These are phyloP conservation scores for Malus domestica DNA, from an alignment of 306 rosid species.

Conservation along the genomic window DNA sequence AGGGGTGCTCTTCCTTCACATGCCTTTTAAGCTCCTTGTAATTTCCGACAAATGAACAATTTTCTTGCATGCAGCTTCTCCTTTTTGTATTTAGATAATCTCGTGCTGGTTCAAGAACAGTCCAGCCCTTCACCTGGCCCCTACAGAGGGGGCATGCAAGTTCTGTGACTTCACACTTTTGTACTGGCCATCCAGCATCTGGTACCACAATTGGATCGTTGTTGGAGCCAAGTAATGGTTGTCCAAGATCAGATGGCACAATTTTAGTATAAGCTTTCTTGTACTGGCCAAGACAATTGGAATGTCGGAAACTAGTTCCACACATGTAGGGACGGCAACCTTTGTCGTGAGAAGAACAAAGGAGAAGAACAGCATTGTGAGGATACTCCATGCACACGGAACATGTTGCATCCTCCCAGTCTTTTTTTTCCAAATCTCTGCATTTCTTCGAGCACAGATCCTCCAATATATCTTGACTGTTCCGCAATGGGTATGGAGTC, in stretches of 20 bases:
- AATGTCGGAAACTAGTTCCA: slow-evolving; percentile 63
- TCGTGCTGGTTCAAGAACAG: slow-evolving; percentile 89
- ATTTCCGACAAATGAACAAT: slow-evolving; percentile 71
- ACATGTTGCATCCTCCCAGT: slow-evolving; percentile 85
- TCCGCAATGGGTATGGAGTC: slow-evolving; percentile 58
- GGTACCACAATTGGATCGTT: slow-evolving; percentile 26
- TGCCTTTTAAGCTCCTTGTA: slow-evolving; percentile 89
- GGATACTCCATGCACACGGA: slow-evolving; percentile 98
- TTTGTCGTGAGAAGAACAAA: slow-evolving; percentile 72
- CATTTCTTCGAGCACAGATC: slow-evolving; percentile 63
- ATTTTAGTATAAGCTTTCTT: slow-evolving; percentile 64
- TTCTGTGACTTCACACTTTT: slow-evolving; percentile 47
- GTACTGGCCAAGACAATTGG: slow-evolving; percentile 95
- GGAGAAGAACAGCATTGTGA: slow-evolving; percentile 95
- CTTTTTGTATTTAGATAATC: slow-evolving; percentile 72
- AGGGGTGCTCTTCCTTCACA: slow-evolving; percentile 76
- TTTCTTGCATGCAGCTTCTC: slow-evolving; percentile 90
- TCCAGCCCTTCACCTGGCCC: slow-evolving; percentile 98
- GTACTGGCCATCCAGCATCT: slow-evolving; percentile 34
- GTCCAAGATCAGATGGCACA: slow-evolving; percentile 34
- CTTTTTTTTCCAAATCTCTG: slow-evolving; percentile 49
- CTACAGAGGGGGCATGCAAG: slow-evolving; percentile 74
- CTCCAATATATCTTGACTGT: slow-evolving; percentile 44
- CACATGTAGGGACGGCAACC: slow-evolving; percentile 98
- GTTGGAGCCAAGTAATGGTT: slow-evolving; percentile 30